These are phyloP conservation scores for Amaranthus palmeri DNA, from an alignment of 148 eudicot genomes.

Conservation along the genomic window DNA sequence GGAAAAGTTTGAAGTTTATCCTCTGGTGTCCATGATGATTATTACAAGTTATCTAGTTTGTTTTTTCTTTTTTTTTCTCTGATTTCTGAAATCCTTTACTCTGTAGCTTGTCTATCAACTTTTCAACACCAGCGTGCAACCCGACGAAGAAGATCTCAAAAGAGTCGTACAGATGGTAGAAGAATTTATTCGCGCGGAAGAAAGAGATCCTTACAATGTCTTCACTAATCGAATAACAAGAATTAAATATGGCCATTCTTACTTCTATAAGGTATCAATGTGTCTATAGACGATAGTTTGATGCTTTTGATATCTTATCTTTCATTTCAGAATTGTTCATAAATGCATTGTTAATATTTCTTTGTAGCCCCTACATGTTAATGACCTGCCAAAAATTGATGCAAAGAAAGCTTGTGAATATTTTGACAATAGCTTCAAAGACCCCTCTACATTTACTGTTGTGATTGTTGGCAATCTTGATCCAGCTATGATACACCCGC, in stretches of 20 bases:
- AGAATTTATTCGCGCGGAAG: slow-evolving; percentile 64
- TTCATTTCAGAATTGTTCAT: background rate
- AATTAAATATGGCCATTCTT: slow-evolving; percentile 76
- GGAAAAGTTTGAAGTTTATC: no score
- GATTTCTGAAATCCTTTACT: background rate
- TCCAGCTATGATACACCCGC: slow-evolving; percentile 53
- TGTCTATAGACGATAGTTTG: background rate
- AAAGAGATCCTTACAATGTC: slow-evolving; percentile 77
- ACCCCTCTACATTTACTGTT: slow-evolving; percentile 78
- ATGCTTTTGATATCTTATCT: background rate
- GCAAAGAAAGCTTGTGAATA: slow-evolving; percentile 77
- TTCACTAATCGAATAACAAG: slow-evolving; percentile 68
- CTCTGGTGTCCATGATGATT: no score
- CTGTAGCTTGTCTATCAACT: slow-evolving; percentile 79
- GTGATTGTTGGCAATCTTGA: slow-evolving; percentile 80
- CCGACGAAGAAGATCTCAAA: slow-evolving; percentile 66
- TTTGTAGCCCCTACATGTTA: slow-evolving; percentile 63
- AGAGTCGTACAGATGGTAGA: slow-evolving; percentile 71
- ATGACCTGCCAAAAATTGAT: slow-evolving; percentile 66
- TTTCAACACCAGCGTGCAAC: slow-evolving; percentile 56
- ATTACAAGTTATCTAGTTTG: background rate
- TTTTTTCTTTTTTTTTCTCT: background rate
- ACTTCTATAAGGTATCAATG: slow-evolving; percentile 57
- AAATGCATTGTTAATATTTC: slow-evolving; percentile 1
- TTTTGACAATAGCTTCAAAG: slow-evolving; percentile 68